Evolutionary conservation across 257 asterid species (phyloP).

Genomic region (Leonotis leonurus): DNA sequence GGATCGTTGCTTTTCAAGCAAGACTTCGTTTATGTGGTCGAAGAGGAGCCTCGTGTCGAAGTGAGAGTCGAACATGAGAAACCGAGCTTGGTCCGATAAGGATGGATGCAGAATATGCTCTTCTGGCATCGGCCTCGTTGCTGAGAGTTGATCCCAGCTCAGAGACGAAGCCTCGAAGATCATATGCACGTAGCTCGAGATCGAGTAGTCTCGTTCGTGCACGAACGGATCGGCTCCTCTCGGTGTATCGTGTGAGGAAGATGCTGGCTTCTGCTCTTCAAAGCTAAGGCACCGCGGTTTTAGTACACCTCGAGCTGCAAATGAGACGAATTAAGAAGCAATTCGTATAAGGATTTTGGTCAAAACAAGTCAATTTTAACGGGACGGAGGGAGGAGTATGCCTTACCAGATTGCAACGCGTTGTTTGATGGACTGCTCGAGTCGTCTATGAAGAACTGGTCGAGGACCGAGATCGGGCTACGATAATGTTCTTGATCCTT

Average conservation of each 20-base stretch:
- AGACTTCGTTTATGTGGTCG: constrained; percentile 51
- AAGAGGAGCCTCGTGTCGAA: constrained; percentile 45
- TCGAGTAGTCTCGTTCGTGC: constrained; percentile 26
- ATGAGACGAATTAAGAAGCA: too few species aligned
- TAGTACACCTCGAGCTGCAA: constrained; percentile 30
- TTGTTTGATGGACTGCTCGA: constrained; percentile 28
- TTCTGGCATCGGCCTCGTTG: constrained; percentile 22
- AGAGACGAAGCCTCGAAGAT: constrained; percentile 34
- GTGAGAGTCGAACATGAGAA: constrained; percentile 17
- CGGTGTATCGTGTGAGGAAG: too few species aligned
- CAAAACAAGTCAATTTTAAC: too few species aligned
- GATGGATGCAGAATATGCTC: constrained; percentile 30
- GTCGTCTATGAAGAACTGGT: constrained; percentile 42
- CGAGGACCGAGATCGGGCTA: constrained; percentile 74
- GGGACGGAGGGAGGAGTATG: too few species aligned
- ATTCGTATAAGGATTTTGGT: too few species aligned
- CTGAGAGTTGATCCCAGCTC: constrained; percentile 33
- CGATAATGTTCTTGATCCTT: constrained; percentile 43
- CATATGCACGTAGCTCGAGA: constrained; percentile 30
- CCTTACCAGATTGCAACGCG: constrained; percentile 28
- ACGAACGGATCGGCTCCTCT: too few species aligned
- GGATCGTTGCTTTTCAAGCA: constrained; percentile 24
- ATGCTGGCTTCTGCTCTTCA: constrained; percentile 28
- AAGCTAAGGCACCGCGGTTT: constrained; percentile 42
- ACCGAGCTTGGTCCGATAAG: constrained; percentile 25